Base-by-base conservation (phyloP, 2,329 filamentous ascomycete genomes). In the Colletotrichum graminicola region DNA sequence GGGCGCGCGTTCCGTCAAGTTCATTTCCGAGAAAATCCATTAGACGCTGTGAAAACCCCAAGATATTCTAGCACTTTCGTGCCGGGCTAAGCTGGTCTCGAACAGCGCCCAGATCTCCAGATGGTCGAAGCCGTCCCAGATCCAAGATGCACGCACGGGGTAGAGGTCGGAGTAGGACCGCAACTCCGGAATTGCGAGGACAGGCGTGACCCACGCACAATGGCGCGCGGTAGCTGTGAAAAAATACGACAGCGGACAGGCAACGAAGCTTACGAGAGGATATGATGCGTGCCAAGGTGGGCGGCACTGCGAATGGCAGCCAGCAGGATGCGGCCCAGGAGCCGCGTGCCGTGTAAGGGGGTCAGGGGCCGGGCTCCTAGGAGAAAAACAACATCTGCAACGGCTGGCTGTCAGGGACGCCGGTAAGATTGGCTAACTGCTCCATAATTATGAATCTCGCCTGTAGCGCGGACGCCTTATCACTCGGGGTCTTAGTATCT, bases 171-270 rank as follows among this genome's bases (percentile, higher is more conserved):
- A 52, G 55, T 23, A 18, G 43, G 51, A 41, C 56, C 51, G 57
- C 39, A 5, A 51, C 64, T 57, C 64, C 64, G 67, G 36, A 52
- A 67, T 62, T 47, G 54, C 26, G 51, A 59, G 49, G 41, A 52
- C 51, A 52, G 51, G 47, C 57, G 51, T n/a, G 51, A 51, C 12
- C 64, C 56, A 57, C 51, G 16, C 11, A 47, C 43, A 47, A 47
- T 5, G 14, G 39, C 39, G 39, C 39, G 39, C 39, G 67, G 57
- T 36, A 62, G 21, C 16, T 43, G 41, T 43, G 41, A 21, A 5
- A 5, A 18, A 1, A 43, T 1, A 3, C 7, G 41, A 45, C n/a
- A 43, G 45, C 39, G n/a, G 56, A 43, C 23, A 21, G 16, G n/a
- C 29, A 43, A 4, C n/a, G 0, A 18, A 57, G n/a, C 18, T 32